Conservation (phyloP, 2,329 filamentous ascomycete genomes). For the Byssoonygena ceratinophila region DNA sequence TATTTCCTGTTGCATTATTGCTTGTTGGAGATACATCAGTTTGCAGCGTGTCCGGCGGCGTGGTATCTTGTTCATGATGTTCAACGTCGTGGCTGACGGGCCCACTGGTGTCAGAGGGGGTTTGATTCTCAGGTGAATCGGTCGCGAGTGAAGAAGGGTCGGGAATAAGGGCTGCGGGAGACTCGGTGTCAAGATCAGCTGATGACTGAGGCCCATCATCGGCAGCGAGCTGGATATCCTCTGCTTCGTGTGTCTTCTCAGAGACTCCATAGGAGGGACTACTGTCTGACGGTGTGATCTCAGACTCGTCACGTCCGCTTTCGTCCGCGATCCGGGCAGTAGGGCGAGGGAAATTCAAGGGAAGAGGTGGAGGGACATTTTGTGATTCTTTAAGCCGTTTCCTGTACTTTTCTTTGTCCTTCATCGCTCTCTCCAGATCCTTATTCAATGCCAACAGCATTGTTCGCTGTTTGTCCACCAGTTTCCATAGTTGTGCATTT, state of each 20-base stretch:
- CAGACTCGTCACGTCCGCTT: background rate
- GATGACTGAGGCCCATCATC: background rate
- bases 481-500: constrained; percentile 83
- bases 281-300: background rate
- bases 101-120: background rate
- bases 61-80: background rate
- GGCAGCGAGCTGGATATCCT: background rate
- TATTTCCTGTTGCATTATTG: background rate
- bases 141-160: background rate
- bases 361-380: constrained; percentile 10
- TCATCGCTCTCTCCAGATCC: constrained; percentile 78
- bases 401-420: constrained; percentile 89
- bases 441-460: constrained; percentile 93
- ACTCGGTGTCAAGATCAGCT: background rate
- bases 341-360: background rate
- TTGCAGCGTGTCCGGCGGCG: background rate
- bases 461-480: constrained; percentile 90
- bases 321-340: background rate
- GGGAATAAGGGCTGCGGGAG: background rate
- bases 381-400: constrained; percentile 75
- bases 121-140: background rate
- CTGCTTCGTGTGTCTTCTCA: background rate
- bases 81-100: background rate
- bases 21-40: background rate
- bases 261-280: background rate